These are phyloP conservation scores for Septoria petroselini DNA, from an alignment of 2,329 filamentous ascomycete genomes.

Conservation along the genomic window DNA sequence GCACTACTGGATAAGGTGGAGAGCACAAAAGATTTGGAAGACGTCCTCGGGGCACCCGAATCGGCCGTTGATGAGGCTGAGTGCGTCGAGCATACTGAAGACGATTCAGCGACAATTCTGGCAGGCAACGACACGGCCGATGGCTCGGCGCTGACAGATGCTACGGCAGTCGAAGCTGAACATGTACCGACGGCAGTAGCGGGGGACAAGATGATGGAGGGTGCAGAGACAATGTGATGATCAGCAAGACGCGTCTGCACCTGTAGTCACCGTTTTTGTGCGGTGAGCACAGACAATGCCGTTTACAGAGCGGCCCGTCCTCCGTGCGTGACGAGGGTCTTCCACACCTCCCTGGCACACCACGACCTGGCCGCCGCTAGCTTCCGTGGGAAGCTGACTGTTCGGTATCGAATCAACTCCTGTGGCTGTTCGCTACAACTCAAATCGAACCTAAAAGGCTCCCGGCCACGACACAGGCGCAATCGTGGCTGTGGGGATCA, in stretches of 20 bases:
- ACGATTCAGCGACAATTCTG: conserved; percentile 12
- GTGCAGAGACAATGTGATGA: conserved; percentile 9
- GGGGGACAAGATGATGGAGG: conserved; percentile 15
- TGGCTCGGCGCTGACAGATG: conserved; percentile 5
- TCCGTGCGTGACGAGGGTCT: neutral
- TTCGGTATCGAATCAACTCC: conserved; percentile 8
- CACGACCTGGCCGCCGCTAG: neutral
- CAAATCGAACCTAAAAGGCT: neutral
- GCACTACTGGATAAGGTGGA: conserved; percentile 83
- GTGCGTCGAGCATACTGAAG: conserved; percentile 18
- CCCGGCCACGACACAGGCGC: neutral
- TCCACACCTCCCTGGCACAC: neutral
- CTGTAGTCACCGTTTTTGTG: neutral
- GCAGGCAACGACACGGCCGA: conserved; percentile 11
- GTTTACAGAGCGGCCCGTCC: neutral
- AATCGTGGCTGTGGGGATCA: neutral
- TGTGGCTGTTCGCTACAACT: neutral
- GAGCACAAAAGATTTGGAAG: conserved; percentile 66
- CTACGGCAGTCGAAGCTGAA: conserved; percentile 11
- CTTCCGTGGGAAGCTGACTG: neutral
- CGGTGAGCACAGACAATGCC: neutral
- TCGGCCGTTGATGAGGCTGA: conserved; percentile 12
- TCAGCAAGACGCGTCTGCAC: conserved; percentile 7
- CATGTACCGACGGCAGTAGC: conserved; percentile 1
- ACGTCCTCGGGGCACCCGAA: conserved; percentile 25